These are phyloP conservation scores for Yamadazyma insecticola DNA, from an alignment of 805 yeast species.

Conservation along the genomic window DNA sequence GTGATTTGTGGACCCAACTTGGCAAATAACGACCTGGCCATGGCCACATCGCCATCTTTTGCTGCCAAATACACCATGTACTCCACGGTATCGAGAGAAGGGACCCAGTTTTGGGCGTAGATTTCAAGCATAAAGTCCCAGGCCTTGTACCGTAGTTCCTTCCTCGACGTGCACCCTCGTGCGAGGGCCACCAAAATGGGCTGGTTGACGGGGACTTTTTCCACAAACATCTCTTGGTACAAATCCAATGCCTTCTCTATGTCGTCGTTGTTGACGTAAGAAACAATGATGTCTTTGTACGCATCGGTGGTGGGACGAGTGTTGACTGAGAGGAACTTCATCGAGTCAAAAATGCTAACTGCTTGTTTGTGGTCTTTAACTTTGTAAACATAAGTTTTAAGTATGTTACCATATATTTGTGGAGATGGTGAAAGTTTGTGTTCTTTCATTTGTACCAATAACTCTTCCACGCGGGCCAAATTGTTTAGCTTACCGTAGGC, in stretches of 20 bases:
- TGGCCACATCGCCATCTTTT: constrained; percentile 68
- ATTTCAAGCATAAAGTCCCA: constrained; percentile 77
- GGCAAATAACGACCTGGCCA: constrained; percentile 64
- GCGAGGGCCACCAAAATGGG: constrained; percentile 52
- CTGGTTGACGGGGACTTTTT: constrained; percentile 25
- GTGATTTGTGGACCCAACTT: constrained; percentile 29
- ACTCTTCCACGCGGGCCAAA: constrained; percentile 33
- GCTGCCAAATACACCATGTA: constrained; percentile 75
- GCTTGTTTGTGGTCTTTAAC: constrained; percentile 55
- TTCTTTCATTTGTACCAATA: constrained; percentile 33
- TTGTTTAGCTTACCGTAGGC: constrained; percentile 40
- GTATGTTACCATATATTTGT: constrained; percentile 48
- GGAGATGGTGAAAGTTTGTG: constrained; percentile 38
- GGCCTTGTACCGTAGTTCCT: constrained; percentile 48
- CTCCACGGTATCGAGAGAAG: constrained; percentile 50
- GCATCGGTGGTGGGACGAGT: constrained; percentile 66
- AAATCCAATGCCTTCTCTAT: constrained; percentile 74
- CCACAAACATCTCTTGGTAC: constrained; percentile 58
- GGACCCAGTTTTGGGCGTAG: constrained; percentile 39
- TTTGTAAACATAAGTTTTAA: constrained; percentile 57
- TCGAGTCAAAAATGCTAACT: constrained; percentile 67
- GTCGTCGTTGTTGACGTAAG: constrained; percentile 58
- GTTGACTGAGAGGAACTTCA: constrained; percentile 70
- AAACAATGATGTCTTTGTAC: constrained; percentile 67
- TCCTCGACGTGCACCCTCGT: constrained; percentile 57